phyloP scores from a whole-genome alignment of 129 eudicot species.

The Arctium minus region DNA sequence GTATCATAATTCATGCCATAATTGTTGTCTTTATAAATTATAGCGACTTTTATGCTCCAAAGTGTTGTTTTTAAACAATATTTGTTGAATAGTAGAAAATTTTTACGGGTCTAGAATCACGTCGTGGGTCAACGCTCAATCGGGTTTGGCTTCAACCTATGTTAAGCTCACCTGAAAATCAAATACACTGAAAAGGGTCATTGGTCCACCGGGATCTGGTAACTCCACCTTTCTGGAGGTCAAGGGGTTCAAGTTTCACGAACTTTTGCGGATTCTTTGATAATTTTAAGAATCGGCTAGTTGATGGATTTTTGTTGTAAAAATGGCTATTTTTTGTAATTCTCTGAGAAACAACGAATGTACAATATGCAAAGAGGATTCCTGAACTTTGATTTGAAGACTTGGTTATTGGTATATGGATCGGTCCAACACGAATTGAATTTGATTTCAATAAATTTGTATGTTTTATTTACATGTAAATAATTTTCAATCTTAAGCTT shows the following conservation, averaged over 20 bases:
- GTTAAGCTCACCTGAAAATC: not conserved
- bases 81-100: not conserved
- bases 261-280: no score
- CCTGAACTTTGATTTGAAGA: not conserved
- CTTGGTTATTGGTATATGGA: no score
- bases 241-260: no score
- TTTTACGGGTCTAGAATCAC: not conserved
- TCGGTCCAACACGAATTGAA: no score
- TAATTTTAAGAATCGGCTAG: no score
- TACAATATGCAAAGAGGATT: not conserved
- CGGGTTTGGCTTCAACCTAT: not conserved
- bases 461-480: not conserved
- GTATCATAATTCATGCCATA: not conserved
- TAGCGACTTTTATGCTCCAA: not conserved
- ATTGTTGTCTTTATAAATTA: not conserved
- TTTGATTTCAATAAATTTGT: not conserved
- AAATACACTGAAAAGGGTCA: no score
- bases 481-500: not conserved
- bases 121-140: no score
- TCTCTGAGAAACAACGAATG: no score
- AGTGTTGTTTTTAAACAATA: not conserved
- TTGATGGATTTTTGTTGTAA: no score
- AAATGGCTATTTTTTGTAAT: no score
- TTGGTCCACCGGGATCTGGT: not conserved
- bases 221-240: no score